Conservation (phyloP, 2,329 filamentous ascomycete genomes). For the Trichoderma koningii region DNA sequence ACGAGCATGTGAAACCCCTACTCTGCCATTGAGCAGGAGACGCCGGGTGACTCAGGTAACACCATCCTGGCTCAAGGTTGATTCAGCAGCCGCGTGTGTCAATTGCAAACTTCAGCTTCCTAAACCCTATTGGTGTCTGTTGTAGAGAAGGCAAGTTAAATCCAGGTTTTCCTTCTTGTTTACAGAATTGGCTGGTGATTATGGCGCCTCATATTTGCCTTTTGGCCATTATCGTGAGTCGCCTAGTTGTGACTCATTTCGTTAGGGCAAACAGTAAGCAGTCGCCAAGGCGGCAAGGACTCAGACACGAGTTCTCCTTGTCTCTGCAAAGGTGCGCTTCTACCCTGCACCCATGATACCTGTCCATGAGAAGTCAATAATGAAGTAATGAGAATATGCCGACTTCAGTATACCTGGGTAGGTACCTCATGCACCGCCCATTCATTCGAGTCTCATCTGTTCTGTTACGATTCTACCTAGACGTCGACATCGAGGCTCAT, state of each 20-base stretch:
- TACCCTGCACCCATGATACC: no score
- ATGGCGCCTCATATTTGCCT: not conserved
- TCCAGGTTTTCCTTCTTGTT: not conserved
- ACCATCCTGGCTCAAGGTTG: not conserved
- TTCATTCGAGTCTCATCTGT: no score
- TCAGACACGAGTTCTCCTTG: not conserved
- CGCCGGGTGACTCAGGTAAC: constrained; percentile 10
- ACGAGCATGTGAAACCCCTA: not conserved
- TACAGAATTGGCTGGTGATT: not conserved
- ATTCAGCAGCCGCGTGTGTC: not conserved
- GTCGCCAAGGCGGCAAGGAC: not conserved
- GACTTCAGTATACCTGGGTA: no score
- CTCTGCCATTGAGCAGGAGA: not conserved
- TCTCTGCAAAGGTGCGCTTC: not conserved
- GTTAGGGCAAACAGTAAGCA: not conserved
- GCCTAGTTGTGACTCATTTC: constrained; percentile 5
- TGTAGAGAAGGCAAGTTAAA: not conserved
- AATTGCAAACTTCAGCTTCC: not conserved
- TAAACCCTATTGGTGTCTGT: not conserved
- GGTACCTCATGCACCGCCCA: no score
- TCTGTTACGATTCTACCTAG: no score
- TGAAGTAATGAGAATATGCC: no score
- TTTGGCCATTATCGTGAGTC: not conserved
- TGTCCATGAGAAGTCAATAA: no score
- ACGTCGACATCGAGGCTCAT: no score